Evolutionary conservation across 2,329 filamentous ascomycete species (phyloP).

Genomic region (Venturia carpophila): DNA sequence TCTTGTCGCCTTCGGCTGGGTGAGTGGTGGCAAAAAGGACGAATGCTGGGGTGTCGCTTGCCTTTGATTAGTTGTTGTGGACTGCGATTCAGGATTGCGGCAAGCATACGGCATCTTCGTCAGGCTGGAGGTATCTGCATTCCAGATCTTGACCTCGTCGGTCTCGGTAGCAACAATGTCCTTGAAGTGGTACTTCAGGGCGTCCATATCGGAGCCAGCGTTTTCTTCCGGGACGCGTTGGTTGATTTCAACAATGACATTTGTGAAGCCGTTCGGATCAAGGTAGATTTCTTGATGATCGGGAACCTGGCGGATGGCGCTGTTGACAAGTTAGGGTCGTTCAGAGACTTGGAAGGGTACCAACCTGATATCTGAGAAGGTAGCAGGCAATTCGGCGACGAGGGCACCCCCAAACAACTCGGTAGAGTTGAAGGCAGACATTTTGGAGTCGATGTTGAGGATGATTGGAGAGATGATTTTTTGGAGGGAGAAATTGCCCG

Average conservation of each 20-base stretch:
- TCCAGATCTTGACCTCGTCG: slow-evolving; percentile 31
- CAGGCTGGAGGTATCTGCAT: slow-evolving; percentile 26
- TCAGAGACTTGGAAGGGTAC: slow-evolving; percentile 19
- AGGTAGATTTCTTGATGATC: slow-evolving; percentile 92
- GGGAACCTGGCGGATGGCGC: slow-evolving; percentile 65
- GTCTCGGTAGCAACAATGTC: slow-evolving; percentile 37
- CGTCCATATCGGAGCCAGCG: slow-evolving; percentile 59
- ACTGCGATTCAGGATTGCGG: background rate
- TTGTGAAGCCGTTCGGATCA: slow-evolving; percentile 73
- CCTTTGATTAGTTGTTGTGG: slow-evolving; percentile 30
- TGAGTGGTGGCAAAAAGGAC: slow-evolving; percentile 61
- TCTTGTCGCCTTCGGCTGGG: slow-evolving; percentile 38
- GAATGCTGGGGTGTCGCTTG: slow-evolving; percentile 50
- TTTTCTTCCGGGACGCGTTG: slow-evolving; percentile 61
- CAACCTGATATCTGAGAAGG: slow-evolving; percentile 68
- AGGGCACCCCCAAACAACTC: slow-evolving; percentile 68
- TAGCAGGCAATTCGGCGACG: slow-evolving; percentile 56
- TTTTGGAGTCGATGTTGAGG: background rate
- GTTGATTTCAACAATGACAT: slow-evolving; percentile 83
- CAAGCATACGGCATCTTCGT: slow-evolving; percentile 30
- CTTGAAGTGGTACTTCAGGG: slow-evolving; percentile 45
- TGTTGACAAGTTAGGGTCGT: slow-evolving; percentile 30
- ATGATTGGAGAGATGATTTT: background rate
- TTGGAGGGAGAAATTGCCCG: background rate
- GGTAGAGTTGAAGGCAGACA: slow-evolving; percentile 23